These are phyloP conservation scores for Monilinia fructicola DNA, from an alignment of 2,329 filamentous ascomycete genomes.

Conservation along the genomic window DNA sequence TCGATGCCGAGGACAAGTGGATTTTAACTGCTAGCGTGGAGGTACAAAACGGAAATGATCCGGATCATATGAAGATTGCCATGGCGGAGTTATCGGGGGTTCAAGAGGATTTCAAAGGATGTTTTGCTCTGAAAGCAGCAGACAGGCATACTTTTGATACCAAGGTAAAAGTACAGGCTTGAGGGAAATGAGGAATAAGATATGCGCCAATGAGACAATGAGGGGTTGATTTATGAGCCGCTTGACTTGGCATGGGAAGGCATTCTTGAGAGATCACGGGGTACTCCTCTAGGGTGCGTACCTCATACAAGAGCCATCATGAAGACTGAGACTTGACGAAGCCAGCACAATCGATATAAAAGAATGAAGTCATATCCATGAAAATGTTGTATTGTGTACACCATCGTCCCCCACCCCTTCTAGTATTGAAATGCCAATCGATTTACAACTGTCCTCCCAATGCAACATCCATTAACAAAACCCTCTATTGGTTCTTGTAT, in stretches of 20 bases:
- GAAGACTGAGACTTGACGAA: neutral
- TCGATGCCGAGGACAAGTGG: slow-evolving; percentile 54
- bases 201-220: neutral
- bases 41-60: slow-evolving; percentile 57
- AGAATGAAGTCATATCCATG: slow-evolving; percentile 17
- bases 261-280: neutral
- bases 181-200: slow-evolving; percentile 5
- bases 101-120: slow-evolving; percentile 50
- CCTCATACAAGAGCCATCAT: neutral
- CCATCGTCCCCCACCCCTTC: slow-evolving; percentile 24
- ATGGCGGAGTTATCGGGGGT: slow-evolving; percentile 52
- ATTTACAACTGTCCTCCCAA: slow-evolving; percentile 9
- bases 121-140: slow-evolving; percentile 53
- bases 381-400: slow-evolving; percentile 22
- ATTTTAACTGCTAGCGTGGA: slow-evolving; percentile 55
- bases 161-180: slow-evolving; percentile 40
- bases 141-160: slow-evolving; percentile 57
- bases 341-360: slow-evolving; percentile 6
- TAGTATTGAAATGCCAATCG: slow-evolving; percentile 28
- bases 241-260: neutral
- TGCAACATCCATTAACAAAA: slow-evolving; percentile 2
- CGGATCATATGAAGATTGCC: slow-evolving; percentile 53
- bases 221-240: neutral
- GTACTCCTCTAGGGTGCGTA: neutral
- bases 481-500: slow-evolving; percentile 42